Evolutionary conservation across 768 basidiomycete genomes (phyloP).

Genomic region (Chlorophyllum brunneum): DNA sequence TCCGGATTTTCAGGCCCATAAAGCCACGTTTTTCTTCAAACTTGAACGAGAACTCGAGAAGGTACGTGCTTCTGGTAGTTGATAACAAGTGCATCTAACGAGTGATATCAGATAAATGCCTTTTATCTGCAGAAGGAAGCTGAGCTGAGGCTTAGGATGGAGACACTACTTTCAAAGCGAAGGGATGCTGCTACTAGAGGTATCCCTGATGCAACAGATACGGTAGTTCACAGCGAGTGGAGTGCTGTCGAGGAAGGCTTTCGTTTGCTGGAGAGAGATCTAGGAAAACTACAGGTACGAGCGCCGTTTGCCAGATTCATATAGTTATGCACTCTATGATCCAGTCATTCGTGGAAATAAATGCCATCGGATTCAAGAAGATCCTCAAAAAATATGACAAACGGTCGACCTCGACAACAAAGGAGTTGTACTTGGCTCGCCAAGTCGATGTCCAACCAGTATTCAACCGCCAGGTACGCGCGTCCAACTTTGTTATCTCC

Average conservation of each 20-base stretch:
- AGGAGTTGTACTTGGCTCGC: constrained; percentile 91
- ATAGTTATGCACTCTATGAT: constrained; percentile 13
- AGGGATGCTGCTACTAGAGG: constrained; percentile 75
- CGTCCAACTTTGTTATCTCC: too few relatives aligned
- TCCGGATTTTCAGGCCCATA: constrained; percentile 89
- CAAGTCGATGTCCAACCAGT: constrained; percentile 99
- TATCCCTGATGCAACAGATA: constrained; percentile 64
- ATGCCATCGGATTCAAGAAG: constrained; percentile 94
- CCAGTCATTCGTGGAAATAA: constrained; percentile 96
- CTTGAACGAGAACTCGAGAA: constrained; percentile 97
- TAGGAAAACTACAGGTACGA: constrained; percentile 88
- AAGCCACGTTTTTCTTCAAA: constrained; percentile 98
- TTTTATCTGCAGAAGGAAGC: constrained; percentile 98
- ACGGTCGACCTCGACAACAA: constrained; percentile 90
- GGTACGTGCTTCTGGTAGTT: constrained; percentile 38
- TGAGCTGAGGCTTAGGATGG: constrained; percentile 86
- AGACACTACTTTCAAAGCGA: constrained; percentile 91
- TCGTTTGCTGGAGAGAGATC: constrained; percentile 87
- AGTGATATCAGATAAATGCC: constrained; percentile 74
- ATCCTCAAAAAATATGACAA: constrained; percentile 99
- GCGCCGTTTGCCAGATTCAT: not conserved
- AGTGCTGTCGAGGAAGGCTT: constrained; percentile 96
- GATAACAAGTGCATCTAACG: constrained; percentile 11
- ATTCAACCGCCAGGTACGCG: constrained; percentile 87
- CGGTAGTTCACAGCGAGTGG: constrained; percentile 83